Conservation (phyloP, 164 flowering plant genomes). For the Annona squamosa region DNA sequence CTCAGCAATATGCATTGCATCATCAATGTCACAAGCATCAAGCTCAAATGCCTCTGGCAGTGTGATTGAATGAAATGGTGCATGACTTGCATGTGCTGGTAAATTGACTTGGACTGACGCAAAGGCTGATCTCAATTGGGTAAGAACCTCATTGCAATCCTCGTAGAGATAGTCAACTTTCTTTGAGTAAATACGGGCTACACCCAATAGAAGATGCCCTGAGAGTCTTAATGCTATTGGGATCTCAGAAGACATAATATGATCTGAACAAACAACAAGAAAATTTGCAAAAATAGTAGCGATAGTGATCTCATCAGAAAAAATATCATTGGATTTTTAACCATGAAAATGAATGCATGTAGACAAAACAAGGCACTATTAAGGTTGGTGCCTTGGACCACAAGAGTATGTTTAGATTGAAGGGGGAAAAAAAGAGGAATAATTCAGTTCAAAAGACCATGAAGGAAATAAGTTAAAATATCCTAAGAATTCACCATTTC, state of each 20-base stretch:
- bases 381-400: too few relatives aligned
- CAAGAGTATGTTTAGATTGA: too few relatives aligned
- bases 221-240: slow-evolving; percentile 87
- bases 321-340: not conserved
- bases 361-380: too few relatives aligned
- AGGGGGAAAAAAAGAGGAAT: too few relatives aligned
- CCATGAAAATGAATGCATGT: not conserved
- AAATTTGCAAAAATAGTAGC: not conserved
- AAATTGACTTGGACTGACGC: slow-evolving; percentile 34
- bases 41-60: slow-evolving; percentile 67
- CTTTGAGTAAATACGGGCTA: slow-evolving; percentile 86
- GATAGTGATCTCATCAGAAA: not conserved
- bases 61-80: slow-evolving; percentile 67
- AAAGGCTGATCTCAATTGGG: slow-evolving; percentile 36
- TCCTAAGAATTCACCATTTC: too few relatives aligned
- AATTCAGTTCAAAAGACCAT: too few relatives aligned
- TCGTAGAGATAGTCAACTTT: slow-evolving; percentile 68
- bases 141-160: slow-evolving; percentile 47
- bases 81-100: slow-evolving; percentile 56
- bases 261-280: slow-evolving; percentile 23
- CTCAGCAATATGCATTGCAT: slow-evolving; percentile 21
- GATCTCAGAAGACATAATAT: slow-evolving; percentile 73
- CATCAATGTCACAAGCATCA: slow-evolving; percentile 53
- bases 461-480: too few relatives aligned
- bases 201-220: slow-evolving; percentile 78